Evolutionary conservation across 2,329 filamentous ascomycete genomes (phyloP), one percentile per base, ranked within the genome.

Genomic region (Clarireedia paspali): DNA sequence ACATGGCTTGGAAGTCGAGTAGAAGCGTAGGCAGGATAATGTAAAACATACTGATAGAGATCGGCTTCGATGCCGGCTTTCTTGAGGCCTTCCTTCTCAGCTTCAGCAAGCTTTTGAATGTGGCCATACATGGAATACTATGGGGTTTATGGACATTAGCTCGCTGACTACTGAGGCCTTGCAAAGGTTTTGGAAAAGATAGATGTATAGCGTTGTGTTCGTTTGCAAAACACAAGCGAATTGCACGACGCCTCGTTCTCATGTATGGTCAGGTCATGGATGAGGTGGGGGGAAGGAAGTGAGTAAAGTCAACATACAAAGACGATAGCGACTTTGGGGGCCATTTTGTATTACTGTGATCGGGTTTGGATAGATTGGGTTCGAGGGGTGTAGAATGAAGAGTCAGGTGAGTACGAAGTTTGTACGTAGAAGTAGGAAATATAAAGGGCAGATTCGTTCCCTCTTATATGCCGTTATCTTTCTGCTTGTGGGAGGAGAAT

Each of bases 81-180:
- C 76, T 91, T 86, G 69, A 96, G 89, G 70, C 94, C 94, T 69
- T 81, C 84, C 80, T 91, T 88, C 79, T 97, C 91, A 62, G 91
- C 90, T 73, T 94, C 84, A 68, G 92, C 94, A 67, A 96, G 73
- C 70, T 84, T 75, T 74, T 80, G 77, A 74, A 96, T 87, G 76
- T 96, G 91, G 75, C 94, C 92, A 76, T 94, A 95, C 82, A 91
- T 88, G 64, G 90, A 95, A 78, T 95, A 95, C 89, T 94, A 60
- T 55, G 12, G 30, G 12, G 38, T 12, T 44, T 17, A 39, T 24
- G 9, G 39, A 2, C 17, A 14, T 59, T 49, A 52, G 55, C 6
- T n/a, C 23, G 30, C 9, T 34, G 10, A 34, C 12, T 4, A 34
- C 9, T 14, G 2, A n/a, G 36, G 20, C 7, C 6, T 17, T 40